Base-by-base conservation (phyloP, 805 yeast genomes). In the Ogataea paradorogensis region DNA sequence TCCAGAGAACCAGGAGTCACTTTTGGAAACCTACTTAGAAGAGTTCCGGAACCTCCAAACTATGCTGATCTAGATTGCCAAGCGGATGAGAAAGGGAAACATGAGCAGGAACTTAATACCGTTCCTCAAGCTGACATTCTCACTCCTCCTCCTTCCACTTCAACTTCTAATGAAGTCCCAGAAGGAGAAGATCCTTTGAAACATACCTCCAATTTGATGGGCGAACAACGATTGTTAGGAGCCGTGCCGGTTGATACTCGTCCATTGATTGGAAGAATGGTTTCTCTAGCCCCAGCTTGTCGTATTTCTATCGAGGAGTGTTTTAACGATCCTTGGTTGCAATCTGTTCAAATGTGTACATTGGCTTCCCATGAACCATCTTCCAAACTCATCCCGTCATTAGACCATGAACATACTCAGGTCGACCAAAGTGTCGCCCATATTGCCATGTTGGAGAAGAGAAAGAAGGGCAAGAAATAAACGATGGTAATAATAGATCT, bases 381-480 rank as follows among this genome's bases (percentile, higher is more conserved):
- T 32, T 69, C 67, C 16, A 57, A 65, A 10, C 42, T 67, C 27
- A 61, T 67, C 35, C 64, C 63, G 24, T 77, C 80, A 15, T 62
- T 67, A 7, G 81, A 79, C 53, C 98, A 90, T 58, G 72, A 72
- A 24, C 98, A 90, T 59, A 87, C 96, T 1, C 78, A 77, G 49
- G 97, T 90, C 35, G 96, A 89, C 51, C 95, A 86, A 59, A 81
- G 87, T 45, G 95, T 87, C 52, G 98, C 98, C 0, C 98, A 90
- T 61, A 90, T 90, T 65, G 96, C 97, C 9, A 83, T 90, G 43
- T 73, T 90, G 50, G 97, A 90, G 58, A 85, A 81, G 70, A 85
- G 81, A 58, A 90, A 86, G 66, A 67, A 75, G 57, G 35, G 42
- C 26, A 48, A 34, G 42, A 47, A 43, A 45, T 46, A 15, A 39